These are phyloP conservation scores for Posidonia oceanica DNA, from an alignment of 116 monocot species.

Conservation along the genomic window DNA sequence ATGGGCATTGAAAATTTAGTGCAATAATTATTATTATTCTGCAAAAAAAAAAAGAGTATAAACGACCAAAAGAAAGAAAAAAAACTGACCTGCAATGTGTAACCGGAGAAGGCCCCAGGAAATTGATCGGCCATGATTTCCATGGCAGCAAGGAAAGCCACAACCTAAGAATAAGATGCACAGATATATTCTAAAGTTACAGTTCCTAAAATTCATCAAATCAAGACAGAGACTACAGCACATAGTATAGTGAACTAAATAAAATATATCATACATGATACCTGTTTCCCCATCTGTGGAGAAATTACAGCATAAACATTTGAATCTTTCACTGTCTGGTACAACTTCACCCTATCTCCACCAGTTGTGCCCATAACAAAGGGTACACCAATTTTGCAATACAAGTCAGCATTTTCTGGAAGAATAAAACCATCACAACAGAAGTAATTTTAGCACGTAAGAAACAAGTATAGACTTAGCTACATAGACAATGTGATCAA, in stretches of 20 bases:
- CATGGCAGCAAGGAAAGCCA: constrained; percentile 95
- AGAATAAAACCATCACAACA: background rate
- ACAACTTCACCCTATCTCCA: constrained; percentile 38
- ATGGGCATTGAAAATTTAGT: too few relatives aligned
- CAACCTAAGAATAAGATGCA: constrained; percentile 50
- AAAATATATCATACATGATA: background rate
- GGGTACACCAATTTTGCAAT: constrained; percentile 84
- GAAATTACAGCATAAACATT: constrained; percentile 67
- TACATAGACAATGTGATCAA: background rate
- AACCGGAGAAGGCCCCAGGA: constrained; percentile 83
- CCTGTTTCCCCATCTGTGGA: constrained; percentile 74
- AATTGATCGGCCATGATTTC: constrained; percentile 88
- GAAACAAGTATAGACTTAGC: background rate
- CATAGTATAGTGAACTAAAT: background rate
- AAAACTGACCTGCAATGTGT: constrained; percentile 36
- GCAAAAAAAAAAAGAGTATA: background rate
- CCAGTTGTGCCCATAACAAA: constrained; percentile 89
- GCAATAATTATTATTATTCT: background rate
- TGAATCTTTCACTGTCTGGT: constrained; percentile 41
- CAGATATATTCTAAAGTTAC: background rate
- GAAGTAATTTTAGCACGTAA: background rate
- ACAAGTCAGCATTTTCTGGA: constrained; percentile 76
- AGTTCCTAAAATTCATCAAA: background rate
- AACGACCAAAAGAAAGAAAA: background rate
- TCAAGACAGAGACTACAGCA: background rate